phyloP scores from a whole-genome alignment of 495 filamentous ascomycete species.

The Annulohypoxylon stygium region DNA sequence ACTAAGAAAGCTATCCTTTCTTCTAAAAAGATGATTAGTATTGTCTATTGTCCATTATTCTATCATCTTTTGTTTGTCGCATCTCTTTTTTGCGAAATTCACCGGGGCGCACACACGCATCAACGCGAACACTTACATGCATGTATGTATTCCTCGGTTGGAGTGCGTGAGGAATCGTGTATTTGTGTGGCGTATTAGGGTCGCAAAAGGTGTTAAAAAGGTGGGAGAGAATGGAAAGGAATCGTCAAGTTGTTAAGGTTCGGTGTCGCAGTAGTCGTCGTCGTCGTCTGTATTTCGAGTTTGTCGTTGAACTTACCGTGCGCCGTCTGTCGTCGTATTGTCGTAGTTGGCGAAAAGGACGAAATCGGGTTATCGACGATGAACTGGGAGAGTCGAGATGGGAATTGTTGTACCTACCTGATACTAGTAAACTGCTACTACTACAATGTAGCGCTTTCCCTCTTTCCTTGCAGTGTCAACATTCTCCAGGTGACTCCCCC shows the following conservation, averaged over 20 bases:
- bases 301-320: slow-evolving; percentile 45
- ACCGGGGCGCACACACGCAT: not conserved
- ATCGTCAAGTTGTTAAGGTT: slow-evolving; percentile 29
- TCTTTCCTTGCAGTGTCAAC: slow-evolving; percentile 45
- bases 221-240: slow-evolving; percentile 25
- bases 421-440: not conserved
- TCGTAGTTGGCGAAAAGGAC: slow-evolving; percentile 37
- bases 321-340: slow-evolving; percentile 29
- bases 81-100: slow-evolving; percentile 20
- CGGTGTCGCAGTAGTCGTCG: slow-evolving; percentile 23
- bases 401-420: slow-evolving; percentile 15
- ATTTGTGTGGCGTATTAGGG: slow-evolving; percentile 10
- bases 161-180: slow-evolving; percentile 2
- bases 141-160: slow-evolving; percentile 35
- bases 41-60: not conserved
- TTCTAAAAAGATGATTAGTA: slow-evolving; percentile 23
- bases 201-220: slow-evolving; percentile 20
- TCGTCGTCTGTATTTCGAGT: slow-evolving; percentile 34
- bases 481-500: slow-evolving; percentile 49
- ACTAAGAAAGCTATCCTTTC: slow-evolving; percentile 18
- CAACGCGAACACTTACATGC: slow-evolving; percentile 27
- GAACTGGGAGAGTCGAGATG: slow-evolving; percentile 11
- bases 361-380: slow-evolving; percentile 43
- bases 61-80: slow-evolving; percentile 34
- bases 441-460: slow-evolving; percentile 11